Percentiles rank a stretch among this genome's conserved stretches.
Evolutionary conservation across 805 yeast species (phyloP).

Genomic region (Priceomyces castillae): DNA sequence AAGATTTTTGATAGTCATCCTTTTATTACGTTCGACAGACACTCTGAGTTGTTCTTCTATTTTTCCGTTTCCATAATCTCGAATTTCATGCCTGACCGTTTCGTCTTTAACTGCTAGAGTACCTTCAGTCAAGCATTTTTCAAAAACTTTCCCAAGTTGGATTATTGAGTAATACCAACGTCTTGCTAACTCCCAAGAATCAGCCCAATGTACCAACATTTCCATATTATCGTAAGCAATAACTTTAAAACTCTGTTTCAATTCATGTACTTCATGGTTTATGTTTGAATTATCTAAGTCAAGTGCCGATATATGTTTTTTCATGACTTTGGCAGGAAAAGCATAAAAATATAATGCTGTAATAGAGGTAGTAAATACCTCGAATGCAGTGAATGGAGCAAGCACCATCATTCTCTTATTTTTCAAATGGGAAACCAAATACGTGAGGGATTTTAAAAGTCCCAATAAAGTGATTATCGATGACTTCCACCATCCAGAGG

Average conservation of each 20-base stretch:
- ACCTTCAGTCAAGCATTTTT: constrained; percentile 11
- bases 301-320: constrained; percentile 7
- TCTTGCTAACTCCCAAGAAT: constrained; percentile 29
- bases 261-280: constrained; percentile 7
- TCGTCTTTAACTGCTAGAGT: constrained; percentile 16
- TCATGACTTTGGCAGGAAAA: constrained; percentile 21
- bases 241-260: constrained; percentile 16
- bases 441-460: constrained; percentile 21
- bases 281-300: not conserved
- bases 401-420: constrained; percentile 26
- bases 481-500: constrained; percentile 27
- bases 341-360: constrained; percentile 30
- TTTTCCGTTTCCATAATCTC: constrained; percentile 30
- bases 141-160: constrained; percentile 23
- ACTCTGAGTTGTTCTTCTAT: constrained; percentile 20
- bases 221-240: constrained; percentile 23
- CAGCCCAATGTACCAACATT: constrained; percentile 23
- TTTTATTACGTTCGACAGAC: constrained; percentile 9
- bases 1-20: constrained; percentile 14
- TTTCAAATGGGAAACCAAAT: constrained; percentile 19
- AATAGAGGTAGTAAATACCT: constrained; percentile 34
- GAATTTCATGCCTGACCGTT: constrained; percentile 22
- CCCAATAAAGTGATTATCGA: constrained; percentile 19
- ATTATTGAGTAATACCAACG: constrained; percentile 27
- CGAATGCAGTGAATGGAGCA: constrained; percentile 39